Evolutionary conservation across 345 rosid genomes (phyloP).

Genomic region (Brassica incana): DNA sequence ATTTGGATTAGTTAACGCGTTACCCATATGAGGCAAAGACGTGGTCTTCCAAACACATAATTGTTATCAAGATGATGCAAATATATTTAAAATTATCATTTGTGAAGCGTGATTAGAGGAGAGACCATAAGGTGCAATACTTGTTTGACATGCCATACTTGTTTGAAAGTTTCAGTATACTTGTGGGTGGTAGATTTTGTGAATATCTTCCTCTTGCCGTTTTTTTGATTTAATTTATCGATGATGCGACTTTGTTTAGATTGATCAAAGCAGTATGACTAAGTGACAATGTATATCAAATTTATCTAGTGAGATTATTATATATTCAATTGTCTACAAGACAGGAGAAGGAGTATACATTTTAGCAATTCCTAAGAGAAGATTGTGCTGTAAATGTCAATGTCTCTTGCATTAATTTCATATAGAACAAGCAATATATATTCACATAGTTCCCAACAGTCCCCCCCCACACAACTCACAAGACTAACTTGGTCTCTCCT

Average conservation of each 20-base stretch:
- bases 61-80: not conserved
- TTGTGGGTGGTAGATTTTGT: too few species aligned
- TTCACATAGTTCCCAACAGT: not conserved
- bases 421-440: not conserved
- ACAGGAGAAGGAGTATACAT: not conserved
- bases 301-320: not conserved
- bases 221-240: too few species aligned
- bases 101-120: not conserved
- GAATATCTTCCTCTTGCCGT: too few species aligned
- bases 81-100: not conserved
- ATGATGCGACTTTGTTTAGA: not conserved
- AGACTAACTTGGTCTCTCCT: not conserved
- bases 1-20: slow-evolving; percentile 11
- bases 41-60: slow-evolving; percentile 15
- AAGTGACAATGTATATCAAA: not conserved
- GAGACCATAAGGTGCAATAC: slow-evolving; percentile 1
- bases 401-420: not conserved
- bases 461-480: not conserved
- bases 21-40: slow-evolving; percentile 1
- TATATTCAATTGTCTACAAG: not conserved
- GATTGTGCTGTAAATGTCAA: not conserved
- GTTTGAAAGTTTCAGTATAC: too few species aligned
- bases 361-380: not conserved
- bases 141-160: not conserved
- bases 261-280: slow-evolving; percentile 3